Evolutionary conservation across 2,329 filamentous ascomycete species (phyloP), one percentile per base, ranked within the genome.

Genomic region (Fusarium drepaniforme): DNA sequence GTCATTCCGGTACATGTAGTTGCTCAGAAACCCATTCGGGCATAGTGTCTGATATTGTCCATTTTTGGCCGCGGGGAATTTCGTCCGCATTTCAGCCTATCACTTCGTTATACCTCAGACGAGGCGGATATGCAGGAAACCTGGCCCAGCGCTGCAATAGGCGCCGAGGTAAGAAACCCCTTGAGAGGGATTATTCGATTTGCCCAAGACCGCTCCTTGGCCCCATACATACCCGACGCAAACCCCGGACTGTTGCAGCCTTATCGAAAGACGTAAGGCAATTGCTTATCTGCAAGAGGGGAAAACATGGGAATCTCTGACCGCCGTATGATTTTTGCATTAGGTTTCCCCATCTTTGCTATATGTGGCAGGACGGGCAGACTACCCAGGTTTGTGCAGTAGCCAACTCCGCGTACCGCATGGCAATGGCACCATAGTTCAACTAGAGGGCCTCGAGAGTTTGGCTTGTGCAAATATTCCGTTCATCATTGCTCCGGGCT

Each of bases 211-310:
- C 11, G 16, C 37, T 30, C 6, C 6, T 21, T 33, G 16, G 37
- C 37, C 38, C 58, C 38, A 44, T 61, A 44, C 37, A 61, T 61
- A 44, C 23, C 58, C 58, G 58, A 44, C 58, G 57, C 23, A 25
- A 21, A 21, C 25, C 58, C 58, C 8, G 12, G 21, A 30, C 38
- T 33, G 16, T 30, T 42, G 38, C 58, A 61, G 38, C 38, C 58
- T 44, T 61, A 33, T 33, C 18, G 49, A 56, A 33, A 33, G 15
- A 56, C 49, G 18, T 8, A 33, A 30, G 28, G 25, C 7, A 33
- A 4, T 56, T 28, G 12, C 57, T 60, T 25, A 60, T 60, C 37
- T 25, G 35, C 18, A 38, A 30, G n/a, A 21, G 23, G 11, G 42
- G 16, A 25, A 15, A 42, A 35, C 16, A 35, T 53, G 18, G 25